A percentile compares a stretch with the other conserved stretches of the same genome.
These are phyloP conservation scores for Novymonas esmeraldas DNA, from an alignment of 208 protist genomes.

Conservation along the genomic window DNA sequence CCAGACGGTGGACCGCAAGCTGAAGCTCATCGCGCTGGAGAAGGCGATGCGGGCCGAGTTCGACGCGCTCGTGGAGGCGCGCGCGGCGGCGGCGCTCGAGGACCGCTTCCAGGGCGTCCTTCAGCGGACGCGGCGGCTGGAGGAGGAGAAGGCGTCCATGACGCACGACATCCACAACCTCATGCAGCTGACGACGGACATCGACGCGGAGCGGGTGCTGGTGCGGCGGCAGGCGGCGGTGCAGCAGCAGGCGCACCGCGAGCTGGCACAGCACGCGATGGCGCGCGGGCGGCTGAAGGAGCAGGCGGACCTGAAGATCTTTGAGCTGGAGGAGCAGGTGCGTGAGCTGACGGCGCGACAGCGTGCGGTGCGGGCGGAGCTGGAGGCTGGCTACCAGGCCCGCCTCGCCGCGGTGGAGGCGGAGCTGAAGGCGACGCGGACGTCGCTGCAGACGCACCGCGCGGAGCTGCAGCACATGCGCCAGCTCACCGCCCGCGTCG, in stretches of 20 bases:
- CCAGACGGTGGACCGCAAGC: slow-evolving; percentile 83
- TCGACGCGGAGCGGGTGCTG: slow-evolving; percentile 46
- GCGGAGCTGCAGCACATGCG: slow-evolving; percentile 61
- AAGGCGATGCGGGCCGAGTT: slow-evolving; percentile 71
- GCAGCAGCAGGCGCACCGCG: slow-evolving; percentile 57
- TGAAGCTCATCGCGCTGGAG: slow-evolving; percentile 78
- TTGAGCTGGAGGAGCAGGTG: slow-evolving; percentile 58
- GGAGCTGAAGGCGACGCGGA: slow-evolving; percentile 48
- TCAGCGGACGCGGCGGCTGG: slow-evolving; percentile 45
- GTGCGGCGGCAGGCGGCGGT: slow-evolving; percentile 53
- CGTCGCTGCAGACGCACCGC: slow-evolving; percentile 46
- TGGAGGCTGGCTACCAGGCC: slow-evolving; percentile 40
- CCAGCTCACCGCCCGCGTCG: slow-evolving; percentile 49
- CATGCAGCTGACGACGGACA: slow-evolving; percentile 54
- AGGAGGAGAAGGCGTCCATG: slow-evolving; percentile 55
- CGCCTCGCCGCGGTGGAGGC: slow-evolving; percentile 46
- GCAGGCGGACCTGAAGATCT: slow-evolving; percentile 53
- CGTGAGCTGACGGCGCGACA: slow-evolving; percentile 45
- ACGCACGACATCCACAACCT: slow-evolving; percentile 72
- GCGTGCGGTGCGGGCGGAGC: slow-evolving; percentile 23
- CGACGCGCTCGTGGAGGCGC: slow-evolving; percentile 50
- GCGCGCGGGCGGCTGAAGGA: slow-evolving; percentile 42
- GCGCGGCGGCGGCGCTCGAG: slow-evolving; percentile 49
- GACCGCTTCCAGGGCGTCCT: slow-evolving; percentile 46
- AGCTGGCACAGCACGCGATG: slow-evolving; percentile 60